Percentiles rank a stretch among this genome's conserved stretches.
phyloP scores from a whole-genome alignment of 805 yeast species.

The Diddensiella transvaalensis region DNA sequence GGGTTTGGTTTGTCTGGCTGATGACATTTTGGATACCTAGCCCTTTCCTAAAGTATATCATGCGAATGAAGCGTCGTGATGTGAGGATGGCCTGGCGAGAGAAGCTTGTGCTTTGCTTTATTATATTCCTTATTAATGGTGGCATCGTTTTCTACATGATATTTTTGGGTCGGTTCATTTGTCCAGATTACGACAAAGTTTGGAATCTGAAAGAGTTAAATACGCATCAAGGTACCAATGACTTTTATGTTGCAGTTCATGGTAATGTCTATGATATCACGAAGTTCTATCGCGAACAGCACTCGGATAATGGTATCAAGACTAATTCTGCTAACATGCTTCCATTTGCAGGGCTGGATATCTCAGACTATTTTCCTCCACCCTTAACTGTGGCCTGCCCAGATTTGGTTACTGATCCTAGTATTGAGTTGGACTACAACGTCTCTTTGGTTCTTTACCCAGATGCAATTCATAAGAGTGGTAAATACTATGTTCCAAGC shows the following conservation, averaged over 20 bases:
- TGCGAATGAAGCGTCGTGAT: conserved; percentile 39
- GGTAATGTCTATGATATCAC: conserved; percentile 41
- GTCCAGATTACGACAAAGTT: conserved; percentile 41
- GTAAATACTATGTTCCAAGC: conserved; percentile 28
- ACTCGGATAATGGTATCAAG: conserved; percentile 37
- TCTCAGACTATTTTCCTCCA: conserved; percentile 40
- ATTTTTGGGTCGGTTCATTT: conserved; percentile 36
- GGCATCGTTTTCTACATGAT: conserved; percentile 43
- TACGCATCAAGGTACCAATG: conserved; percentile 35
- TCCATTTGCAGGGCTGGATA: conserved; percentile 38
- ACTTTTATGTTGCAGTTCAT: conserved; percentile 38
- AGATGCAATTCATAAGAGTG: conserved; percentile 34
- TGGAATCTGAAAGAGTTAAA: conserved; percentile 37
- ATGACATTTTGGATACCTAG: conserved; percentile 42
- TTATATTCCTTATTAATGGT: conserved; percentile 36
- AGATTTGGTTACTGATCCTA: conserved; percentile 33
- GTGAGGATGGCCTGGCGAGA: conserved; percentile 44
- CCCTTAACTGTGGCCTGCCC: conserved; percentile 41
- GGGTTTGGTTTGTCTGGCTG: conserved; percentile 41
- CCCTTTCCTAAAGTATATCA: conserved; percentile 32
- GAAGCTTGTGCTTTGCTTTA: conserved; percentile 35
- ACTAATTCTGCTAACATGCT: conserved; percentile 35
- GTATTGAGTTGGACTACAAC: conserved; percentile 31
- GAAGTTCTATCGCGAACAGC: conserved; percentile 38
- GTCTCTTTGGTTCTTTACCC: conserved; percentile 28